Conservation (phyloP, 768 basidiomycete genomes). For the Mrakia frigida region DNA sequence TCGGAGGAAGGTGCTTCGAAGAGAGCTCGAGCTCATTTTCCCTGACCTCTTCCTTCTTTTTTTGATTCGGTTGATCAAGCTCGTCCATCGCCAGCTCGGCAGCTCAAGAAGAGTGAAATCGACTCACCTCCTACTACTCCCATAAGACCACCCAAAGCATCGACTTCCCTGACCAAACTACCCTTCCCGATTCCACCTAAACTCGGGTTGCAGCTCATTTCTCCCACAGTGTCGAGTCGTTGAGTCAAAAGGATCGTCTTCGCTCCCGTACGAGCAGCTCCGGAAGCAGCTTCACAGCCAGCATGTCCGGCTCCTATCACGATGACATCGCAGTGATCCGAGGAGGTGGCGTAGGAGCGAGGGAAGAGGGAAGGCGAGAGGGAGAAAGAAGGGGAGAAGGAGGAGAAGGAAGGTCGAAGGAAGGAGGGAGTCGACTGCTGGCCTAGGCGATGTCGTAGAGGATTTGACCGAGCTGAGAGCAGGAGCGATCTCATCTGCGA, state of each 20-base stretch:
- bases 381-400: background rate
- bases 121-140: constrained; percentile 69
- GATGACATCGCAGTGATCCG: constrained; percentile 41
- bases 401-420: background rate
- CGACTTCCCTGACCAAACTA: constrained; percentile 81
- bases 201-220: constrained; percentile 84
- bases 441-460: background rate
- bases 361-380: background rate
- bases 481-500: constrained; percentile 12
- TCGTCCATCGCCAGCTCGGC: background rate
- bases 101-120: background rate
- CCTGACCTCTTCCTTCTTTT: background rate
- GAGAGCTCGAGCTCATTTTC: background rate
- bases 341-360: constrained; percentile 10
- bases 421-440: background rate
- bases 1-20: no score
- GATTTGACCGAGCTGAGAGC: constrained; percentile 7
- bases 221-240: constrained; percentile 71
- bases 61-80: background rate
- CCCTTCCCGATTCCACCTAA: constrained; percentile 91
- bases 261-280: constrained; percentile 75
- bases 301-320: constrained; percentile 90
- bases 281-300: constrained; percentile 85
- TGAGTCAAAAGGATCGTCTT: constrained; percentile 76
- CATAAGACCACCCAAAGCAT: constrained; percentile 83